These are phyloP conservation scores for Silene uniflora DNA, from an alignment of 148 eudicot species.

Conservation along the genomic window DNA sequence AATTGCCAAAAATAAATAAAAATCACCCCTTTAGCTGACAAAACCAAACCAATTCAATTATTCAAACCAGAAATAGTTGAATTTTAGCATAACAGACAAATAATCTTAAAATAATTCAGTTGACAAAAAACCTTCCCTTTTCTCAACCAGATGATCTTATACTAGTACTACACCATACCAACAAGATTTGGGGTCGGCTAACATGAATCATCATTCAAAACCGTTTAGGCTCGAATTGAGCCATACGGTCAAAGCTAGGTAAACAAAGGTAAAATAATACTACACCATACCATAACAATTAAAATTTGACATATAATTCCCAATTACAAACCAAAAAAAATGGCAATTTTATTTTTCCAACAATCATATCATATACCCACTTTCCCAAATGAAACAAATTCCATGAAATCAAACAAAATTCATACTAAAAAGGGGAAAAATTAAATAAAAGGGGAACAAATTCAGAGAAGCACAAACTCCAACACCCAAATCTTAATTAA, in stretches of 20 bases:
- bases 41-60: not conserved
- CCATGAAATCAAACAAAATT: conserved; percentile 17
- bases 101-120: not conserved
- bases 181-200: no score
- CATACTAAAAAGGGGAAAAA: conserved; percentile 7
- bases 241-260: no score
- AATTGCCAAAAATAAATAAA: not conserved
- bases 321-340: conserved; percentile 5
- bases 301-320: not conserved
- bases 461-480: conserved; percentile 15
- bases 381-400: conserved; percentile 14
- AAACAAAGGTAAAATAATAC: no score
- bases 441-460: not conserved
- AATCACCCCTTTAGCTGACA: not conserved
- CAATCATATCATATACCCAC: not conserved
- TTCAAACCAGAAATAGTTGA: not conserved
- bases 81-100: not conserved
- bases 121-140: not conserved
- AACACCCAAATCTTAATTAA: conserved; percentile 2
- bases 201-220: no score
- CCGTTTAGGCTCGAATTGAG: no score
- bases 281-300: not conserved
- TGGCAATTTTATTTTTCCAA: conserved; percentile 1
- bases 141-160: not conserved
- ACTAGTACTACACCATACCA: no score